Percentiles rank a stretch among this genome's conserved stretches.
Evolutionary conservation across 768 basidiomycete genomes (phyloP).

Genomic region (Rhodotorula sphaerocarpa): DNA sequence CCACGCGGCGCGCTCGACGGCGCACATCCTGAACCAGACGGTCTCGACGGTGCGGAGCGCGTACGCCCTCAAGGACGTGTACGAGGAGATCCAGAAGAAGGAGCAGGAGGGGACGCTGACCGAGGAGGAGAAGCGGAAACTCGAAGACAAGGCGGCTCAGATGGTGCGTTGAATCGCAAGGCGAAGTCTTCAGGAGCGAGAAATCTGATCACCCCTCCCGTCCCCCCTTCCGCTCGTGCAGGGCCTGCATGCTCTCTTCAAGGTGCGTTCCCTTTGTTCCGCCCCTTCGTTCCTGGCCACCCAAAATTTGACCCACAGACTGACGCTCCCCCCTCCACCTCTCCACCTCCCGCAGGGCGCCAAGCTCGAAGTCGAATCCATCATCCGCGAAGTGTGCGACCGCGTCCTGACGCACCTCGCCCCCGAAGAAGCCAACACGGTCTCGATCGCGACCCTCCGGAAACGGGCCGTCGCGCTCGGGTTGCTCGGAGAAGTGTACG

Average conservation of each 20-base stretch:
- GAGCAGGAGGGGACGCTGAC: slow-evolving; percentile 65
- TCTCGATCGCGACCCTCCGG: slow-evolving; percentile 51
- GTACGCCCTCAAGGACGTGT: slow-evolving; percentile 78
- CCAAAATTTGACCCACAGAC: not conserved
- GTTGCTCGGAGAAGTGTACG: slow-evolving; percentile 72
- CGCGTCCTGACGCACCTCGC: slow-evolving; percentile 42
- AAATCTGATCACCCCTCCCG: too few species aligned
- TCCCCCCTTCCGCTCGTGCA: not conserved
- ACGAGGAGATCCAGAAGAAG: slow-evolving; percentile 83
- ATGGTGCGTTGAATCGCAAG: slow-evolving; percentile 47
- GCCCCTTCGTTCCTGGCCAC: not conserved
- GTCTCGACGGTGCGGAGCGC: slow-evolving; percentile 47
- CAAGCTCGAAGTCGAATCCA: slow-evolving; percentile 82
- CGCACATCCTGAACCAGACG: slow-evolving; percentile 67
- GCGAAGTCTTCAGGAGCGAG: too few species aligned
- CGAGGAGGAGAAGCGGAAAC: slow-evolving; percentile 66
- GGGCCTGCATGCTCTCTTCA: slow-evolving; percentile 80
- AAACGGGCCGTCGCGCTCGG: slow-evolving; percentile 73
- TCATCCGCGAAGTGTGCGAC: slow-evolving; percentile 81
- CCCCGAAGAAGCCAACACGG: slow-evolving; percentile 21
- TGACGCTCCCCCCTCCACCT: too few species aligned
- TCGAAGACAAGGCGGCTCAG: slow-evolving; percentile 88
- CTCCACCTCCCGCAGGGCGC: slow-evolving; percentile 54
- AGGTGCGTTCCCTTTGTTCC: slow-evolving; percentile 47
- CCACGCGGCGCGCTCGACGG: slow-evolving; percentile 84